A percentile compares a stretch with the other conserved stretches of the same genome.
phyloP scores from a whole-genome alignment of 108 stramenopile species.

The Nitzschia inconspicua region DNA sequence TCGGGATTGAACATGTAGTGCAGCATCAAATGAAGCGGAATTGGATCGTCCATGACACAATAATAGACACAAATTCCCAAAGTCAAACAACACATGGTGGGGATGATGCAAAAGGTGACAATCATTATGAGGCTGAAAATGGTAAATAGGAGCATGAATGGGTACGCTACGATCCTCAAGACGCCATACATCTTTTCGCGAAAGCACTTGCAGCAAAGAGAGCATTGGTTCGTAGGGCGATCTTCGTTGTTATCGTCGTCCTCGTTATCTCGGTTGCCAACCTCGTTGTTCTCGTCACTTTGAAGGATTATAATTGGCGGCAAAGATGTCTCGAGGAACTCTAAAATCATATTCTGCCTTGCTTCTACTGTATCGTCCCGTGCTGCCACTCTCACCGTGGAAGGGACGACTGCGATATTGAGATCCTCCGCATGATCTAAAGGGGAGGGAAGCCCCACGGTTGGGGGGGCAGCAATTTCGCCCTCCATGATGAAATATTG shows the following conservation, averaged over 20 bases:
- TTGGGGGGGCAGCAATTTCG: too few relatives aligned
- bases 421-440: too few relatives aligned
- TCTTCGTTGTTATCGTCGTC: not conserved
- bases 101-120: slow-evolving; percentile 21
- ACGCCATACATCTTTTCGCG: not conserved
- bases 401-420: too few relatives aligned
- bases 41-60: slow-evolving; percentile 16
- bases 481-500: too few relatives aligned
- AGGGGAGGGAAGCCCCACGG: too few relatives aligned
- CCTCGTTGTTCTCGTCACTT: too few relatives aligned
- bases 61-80: slow-evolving; percentile 24
- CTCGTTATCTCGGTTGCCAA: not conserved
- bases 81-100: slow-evolving; percentile 6
- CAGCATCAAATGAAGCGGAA: slow-evolving; percentile 15
- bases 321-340: too few relatives aligned
- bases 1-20: slow-evolving; percentile 8
- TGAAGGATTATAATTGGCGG: too few relatives aligned
- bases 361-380: too few relatives aligned
- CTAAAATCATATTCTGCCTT: too few relatives aligned
- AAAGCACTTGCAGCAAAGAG: not conserved
- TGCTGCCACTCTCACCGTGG: too few relatives aligned
- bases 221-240: not conserved
- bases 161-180: slow-evolving; percentile 7
- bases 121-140: not conserved
- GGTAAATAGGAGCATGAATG: slow-evolving; percentile 18